These are phyloP conservation scores for Rosa multiflora DNA, from an alignment of 306 rosid genomes.

Conservation along the genomic window DNA sequence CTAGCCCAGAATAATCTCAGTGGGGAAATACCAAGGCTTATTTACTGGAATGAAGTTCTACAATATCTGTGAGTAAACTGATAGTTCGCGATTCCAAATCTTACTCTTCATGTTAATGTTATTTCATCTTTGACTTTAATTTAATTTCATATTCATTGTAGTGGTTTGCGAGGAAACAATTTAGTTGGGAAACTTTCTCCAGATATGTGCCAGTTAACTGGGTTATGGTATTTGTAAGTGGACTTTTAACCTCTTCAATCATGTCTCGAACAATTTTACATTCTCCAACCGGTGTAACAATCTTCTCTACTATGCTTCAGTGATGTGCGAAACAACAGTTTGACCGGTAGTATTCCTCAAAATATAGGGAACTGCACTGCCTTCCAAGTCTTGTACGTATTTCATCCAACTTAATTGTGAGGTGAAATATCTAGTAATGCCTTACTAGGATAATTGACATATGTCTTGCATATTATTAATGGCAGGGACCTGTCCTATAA, in stretches of 20 bases:
- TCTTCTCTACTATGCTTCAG: constrained; percentile 39
- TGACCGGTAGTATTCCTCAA: constrained; percentile 85
- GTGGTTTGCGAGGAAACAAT: constrained; percentile 94
- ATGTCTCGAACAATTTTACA: neutral
- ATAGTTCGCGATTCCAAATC: neutral
- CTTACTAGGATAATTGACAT: neutral
- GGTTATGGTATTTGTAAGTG: constrained; percentile 98
- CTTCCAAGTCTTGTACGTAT: constrained; percentile 98
- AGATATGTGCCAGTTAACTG: constrained; percentile 96
- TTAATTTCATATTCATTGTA: constrained; percentile 14
- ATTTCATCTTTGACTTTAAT: neutral
- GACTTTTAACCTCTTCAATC: constrained; percentile 10
- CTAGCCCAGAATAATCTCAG: constrained; percentile 86
- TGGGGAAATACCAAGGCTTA: constrained; percentile 97
- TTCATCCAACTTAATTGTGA: constrained; percentile 26
- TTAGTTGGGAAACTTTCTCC: constrained; percentile 81
- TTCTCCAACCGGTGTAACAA: neutral
- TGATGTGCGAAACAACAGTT: constrained; percentile 92
- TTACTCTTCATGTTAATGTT: neutral
- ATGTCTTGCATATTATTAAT: neutral
- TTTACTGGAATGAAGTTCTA: constrained; percentile 97
- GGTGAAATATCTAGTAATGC: neutral
- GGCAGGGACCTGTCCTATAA: constrained; percentile 85
- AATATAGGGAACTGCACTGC: constrained; percentile 88
- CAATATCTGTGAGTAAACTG: constrained; percentile 83